These are phyloP conservation scores for Puccinellia tenuiflora DNA, from an alignment of 176 grass and related monocot species.

Conservation along the genomic window DNA sequence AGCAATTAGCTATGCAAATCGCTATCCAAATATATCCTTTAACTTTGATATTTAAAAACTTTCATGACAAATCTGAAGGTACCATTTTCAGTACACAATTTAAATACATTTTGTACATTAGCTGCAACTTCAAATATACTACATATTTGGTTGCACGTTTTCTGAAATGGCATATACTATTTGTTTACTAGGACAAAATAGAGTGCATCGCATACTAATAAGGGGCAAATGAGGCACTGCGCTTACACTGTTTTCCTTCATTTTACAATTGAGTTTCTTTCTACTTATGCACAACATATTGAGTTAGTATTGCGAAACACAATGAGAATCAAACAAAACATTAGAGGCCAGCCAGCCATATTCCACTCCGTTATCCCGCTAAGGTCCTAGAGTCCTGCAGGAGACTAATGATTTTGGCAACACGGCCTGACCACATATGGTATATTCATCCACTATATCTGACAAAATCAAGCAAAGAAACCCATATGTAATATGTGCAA, in stretches of 20 bases:
- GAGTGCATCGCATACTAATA: not conserved
- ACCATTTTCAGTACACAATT: not conserved
- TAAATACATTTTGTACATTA: not conserved
- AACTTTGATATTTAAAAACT: not conserved
- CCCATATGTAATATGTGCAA: not conserved
- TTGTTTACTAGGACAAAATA: not conserved
- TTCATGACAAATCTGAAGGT: not conserved
- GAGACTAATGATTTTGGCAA: conserved; percentile 13
- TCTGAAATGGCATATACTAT: not conserved
- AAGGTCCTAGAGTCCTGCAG: not conserved
- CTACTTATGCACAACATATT: not conserved
- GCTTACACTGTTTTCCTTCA: not conserved
- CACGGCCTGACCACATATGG: not conserved
- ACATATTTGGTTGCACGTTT: not conserved
- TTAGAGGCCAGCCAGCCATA: not conserved
- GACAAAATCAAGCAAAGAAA: not conserved
- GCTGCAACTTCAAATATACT: not conserved
- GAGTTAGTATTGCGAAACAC: not conserved
- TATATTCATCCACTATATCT: not conserved
- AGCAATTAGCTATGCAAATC: not conserved
- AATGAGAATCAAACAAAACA: not conserved
- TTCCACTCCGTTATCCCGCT: not conserved
- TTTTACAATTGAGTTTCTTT: not conserved
- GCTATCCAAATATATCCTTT: not conserved
- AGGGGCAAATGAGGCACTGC: not conserved